These are phyloP conservation scores for Hanseniaspora pseudoguilliermondii DNA, from an alignment of 805 yeast genomes.

Conservation along the genomic window DNA sequence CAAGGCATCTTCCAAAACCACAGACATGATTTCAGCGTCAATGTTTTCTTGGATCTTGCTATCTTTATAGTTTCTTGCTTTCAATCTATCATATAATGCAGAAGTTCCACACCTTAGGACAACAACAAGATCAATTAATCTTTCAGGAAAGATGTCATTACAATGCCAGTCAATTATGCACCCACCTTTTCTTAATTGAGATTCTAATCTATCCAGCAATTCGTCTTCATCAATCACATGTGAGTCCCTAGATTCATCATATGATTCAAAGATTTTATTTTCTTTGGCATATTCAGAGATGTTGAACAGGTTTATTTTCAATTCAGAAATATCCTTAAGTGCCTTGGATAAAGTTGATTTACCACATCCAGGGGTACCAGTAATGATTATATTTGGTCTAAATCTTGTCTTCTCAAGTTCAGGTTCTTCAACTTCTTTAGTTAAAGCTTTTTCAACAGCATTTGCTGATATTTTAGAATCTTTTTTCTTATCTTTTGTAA, in stretches of 20 bases:
- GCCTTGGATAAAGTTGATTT: slow-evolving; percentile 26
- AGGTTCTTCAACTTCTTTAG: background rate
- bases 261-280: slow-evolving; percentile 64
- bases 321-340: slow-evolving; percentile 45
- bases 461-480: background rate
- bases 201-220: slow-evolving; percentile 68
- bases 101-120: slow-evolving; percentile 72
- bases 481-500: background rate
- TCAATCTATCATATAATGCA: slow-evolving; percentile 59
- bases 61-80: slow-evolving; percentile 64
- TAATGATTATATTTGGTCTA: slow-evolving; percentile 67
- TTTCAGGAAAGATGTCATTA: slow-evolving; percentile 87
- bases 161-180: slow-evolving; percentile 94
- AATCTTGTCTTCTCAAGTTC: slow-evolving; percentile 17
- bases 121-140: slow-evolving; percentile 81
- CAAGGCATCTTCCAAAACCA: slow-evolving; percentile 71
- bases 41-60: slow-evolving; percentile 78
- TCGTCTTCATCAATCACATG: slow-evolving; percentile 88
- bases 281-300: slow-evolving; percentile 75
- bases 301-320: slow-evolving; percentile 41
- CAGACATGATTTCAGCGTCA: slow-evolving; percentile 95
- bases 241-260: slow-evolving; percentile 73
- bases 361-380: slow-evolving; percentile 77
- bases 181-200: slow-evolving; percentile 72
- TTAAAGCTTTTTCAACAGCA: background rate